Evolutionary conservation across 345 rosid species (phyloP).

Genomic region (Populus nigra): DNA sequence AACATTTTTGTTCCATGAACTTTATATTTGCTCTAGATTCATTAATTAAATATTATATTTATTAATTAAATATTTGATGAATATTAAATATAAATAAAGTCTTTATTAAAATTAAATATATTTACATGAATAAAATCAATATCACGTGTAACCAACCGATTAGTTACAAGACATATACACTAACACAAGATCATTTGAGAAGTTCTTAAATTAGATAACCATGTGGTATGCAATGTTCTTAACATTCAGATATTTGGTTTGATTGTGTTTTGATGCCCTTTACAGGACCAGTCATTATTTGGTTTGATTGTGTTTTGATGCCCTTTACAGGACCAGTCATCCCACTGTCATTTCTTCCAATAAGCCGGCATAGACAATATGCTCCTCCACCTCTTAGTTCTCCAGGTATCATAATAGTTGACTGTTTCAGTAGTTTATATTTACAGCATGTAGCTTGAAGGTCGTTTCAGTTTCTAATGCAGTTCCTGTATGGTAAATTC

Average conservation of each 20-base stretch:
- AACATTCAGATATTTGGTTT: neutral
- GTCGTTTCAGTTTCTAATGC: slow-evolving; percentile 20
- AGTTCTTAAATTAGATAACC: neutral
- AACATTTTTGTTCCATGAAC: too few relatives aligned
- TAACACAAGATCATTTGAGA: neutral
- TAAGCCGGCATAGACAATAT: slow-evolving; percentile 31
- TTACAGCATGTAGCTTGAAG: slow-evolving; percentile 1
- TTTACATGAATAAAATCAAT: too few relatives aligned
- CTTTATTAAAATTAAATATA: too few relatives aligned
- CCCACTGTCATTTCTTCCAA: slow-evolving; percentile 41
- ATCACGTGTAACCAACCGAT: too few relatives aligned
- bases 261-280: slow-evolving; percentile 26
- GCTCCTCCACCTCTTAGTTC: slow-evolving; percentile 42
- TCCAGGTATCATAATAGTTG: slow-evolving; percentile 40
- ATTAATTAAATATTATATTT: too few relatives aligned
- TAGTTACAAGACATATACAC: too few relatives aligned
- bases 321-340: slow-evolving; percentile 38
- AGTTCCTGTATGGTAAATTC: slow-evolving; percentile 23
- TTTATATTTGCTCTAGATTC: too few relatives aligned
- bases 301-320: slow-evolving; percentile 21
- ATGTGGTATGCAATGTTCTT: neutral
- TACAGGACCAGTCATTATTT: slow-evolving; percentile 34
- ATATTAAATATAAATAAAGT: too few relatives aligned
- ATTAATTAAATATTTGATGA: too few relatives aligned
- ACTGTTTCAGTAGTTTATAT: slow-evolving; percentile 5